phyloP scores from a whole-genome alignment of 164 flowering plant species.

The Vitis riparia region DNA sequence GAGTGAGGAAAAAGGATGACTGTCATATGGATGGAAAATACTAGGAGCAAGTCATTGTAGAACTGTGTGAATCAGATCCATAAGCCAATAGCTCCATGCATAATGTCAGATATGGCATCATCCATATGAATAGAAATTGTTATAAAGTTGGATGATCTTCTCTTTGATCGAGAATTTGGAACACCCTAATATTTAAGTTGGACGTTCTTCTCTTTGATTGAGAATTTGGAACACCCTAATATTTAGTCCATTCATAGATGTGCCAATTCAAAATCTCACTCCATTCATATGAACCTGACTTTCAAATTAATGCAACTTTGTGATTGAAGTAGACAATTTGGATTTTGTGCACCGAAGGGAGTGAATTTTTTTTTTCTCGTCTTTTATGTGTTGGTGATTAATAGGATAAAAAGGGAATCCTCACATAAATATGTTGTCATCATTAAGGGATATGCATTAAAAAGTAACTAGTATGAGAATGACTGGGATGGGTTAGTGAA shows the following conservation, averaged over 20 bases:
- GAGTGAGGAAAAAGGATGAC: not conserved
- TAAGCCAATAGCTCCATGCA: too few species aligned
- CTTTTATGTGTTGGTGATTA: too few species aligned
- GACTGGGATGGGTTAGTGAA: not conserved
- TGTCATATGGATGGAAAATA: not conserved
- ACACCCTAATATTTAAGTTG: not conserved
- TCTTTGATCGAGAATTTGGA: not conserved
- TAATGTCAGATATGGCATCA: not conserved
- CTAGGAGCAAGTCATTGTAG: too few species aligned
- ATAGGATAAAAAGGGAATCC: not conserved
- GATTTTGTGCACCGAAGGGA: too few species aligned
- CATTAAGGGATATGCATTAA: not conserved
- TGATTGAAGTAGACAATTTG: not conserved
- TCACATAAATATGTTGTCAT: not conserved
- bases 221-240: not conserved
- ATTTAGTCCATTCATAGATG: not conserved
- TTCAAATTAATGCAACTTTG: not conserved
- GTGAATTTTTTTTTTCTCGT: too few species aligned
- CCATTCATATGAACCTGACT: not conserved
- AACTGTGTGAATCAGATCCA: too few species aligned
- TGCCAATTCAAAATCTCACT: not conserved
- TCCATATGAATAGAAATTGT: not conserved
- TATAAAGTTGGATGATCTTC: not conserved
- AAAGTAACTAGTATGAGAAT: not conserved
- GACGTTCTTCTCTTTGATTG: not conserved